Evolutionary conservation across 305 asterid species (phyloP).

Genomic region (Solanum hybrid): DNA sequence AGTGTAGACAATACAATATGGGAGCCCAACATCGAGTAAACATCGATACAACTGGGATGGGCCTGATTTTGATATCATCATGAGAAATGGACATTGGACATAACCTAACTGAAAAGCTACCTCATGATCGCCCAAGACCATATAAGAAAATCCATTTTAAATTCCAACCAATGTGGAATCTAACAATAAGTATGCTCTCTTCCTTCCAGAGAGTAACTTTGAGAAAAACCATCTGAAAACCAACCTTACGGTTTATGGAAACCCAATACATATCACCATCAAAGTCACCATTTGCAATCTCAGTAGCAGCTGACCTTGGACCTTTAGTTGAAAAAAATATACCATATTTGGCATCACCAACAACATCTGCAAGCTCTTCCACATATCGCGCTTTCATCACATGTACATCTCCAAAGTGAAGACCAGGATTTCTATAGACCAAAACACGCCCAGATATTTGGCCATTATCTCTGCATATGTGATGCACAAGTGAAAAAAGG

Average conservation of each 20-base stretch:
- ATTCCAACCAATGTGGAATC: not conserved
- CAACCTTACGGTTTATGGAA: constrained; percentile 50
- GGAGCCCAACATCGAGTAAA: not conserved
- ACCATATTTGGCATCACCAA: constrained; percentile 61
- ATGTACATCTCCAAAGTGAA: constrained; percentile 70
- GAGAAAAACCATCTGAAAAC: not conserved
- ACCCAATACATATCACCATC: constrained; percentile 71
- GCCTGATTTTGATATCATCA: not conserved
- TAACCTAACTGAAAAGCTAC: not conserved
- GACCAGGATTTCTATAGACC: constrained; percentile 64
- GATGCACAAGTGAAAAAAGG: not conserved
- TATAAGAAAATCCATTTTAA: not conserved
- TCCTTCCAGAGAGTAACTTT: not conserved
- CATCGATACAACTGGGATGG: not conserved
- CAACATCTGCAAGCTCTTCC: constrained; percentile 37
- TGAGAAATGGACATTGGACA: not conserved
- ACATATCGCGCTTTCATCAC: constrained; percentile 44
- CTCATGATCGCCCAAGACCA: not conserved
- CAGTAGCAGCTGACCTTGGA: constrained; percentile 45
- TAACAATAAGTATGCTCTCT: not conserved
- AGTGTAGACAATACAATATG: not conserved
- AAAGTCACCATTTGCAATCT: constrained; percentile 72
- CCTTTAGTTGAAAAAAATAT: constrained; percentile 70
- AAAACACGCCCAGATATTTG: constrained; percentile 55
- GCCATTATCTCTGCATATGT: constrained; percentile 47